Base-by-base conservation (phyloP, 805 yeast species). In the Starmerella etchellsii region DNA sequence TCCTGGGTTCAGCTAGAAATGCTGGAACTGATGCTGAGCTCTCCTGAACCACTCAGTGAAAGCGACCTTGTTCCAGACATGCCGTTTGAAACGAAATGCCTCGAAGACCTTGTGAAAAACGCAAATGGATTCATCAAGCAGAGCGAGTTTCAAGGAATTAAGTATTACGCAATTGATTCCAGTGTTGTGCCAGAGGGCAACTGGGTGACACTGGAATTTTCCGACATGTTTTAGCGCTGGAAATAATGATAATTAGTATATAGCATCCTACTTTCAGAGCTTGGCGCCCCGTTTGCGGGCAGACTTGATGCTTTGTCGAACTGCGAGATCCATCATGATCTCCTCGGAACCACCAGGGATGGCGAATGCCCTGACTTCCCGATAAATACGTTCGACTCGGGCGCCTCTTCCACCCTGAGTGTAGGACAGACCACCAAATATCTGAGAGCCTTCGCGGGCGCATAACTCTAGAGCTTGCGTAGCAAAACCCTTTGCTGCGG, bases 321-420 rank as follows among this genome's bases (percentile, higher is more conserved):
- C 59, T 9, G 63, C 57, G 31, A 64, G 50, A 37, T 65, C 69
- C 27, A 64, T 52, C 68, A 64, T 64, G 44, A 65, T 65, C 47
- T 64, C 68, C 45, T 64, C 68, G 21, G 67, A 62, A 8, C 68
- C 68, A 27, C 68, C 68, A 15, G 69, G 69, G 31, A 64, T 65
- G 16, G 69, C 64, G 47, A 54, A 65, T 10, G 68, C 68, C 8
- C 67, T 56, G n/a, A 63, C 68, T 41, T 64, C 68, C 24, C 68
- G 56, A 56, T 64, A 65, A 35, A 65, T 49, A 21, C 68, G 59
- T 53, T 64, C 68, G 30, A 64, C 65, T 40, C 58, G 61, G 16
- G 62, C 68, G 37, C 64, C 68, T 43, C 59, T 62, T 19, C 68
- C 68, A 14, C 69, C 68, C 9, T 63, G 59, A 33, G 66, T 64